Evolutionary conservation across 139 green algal genomes (phyloP).

Genomic region (Zygnema cylindricum): DNA sequence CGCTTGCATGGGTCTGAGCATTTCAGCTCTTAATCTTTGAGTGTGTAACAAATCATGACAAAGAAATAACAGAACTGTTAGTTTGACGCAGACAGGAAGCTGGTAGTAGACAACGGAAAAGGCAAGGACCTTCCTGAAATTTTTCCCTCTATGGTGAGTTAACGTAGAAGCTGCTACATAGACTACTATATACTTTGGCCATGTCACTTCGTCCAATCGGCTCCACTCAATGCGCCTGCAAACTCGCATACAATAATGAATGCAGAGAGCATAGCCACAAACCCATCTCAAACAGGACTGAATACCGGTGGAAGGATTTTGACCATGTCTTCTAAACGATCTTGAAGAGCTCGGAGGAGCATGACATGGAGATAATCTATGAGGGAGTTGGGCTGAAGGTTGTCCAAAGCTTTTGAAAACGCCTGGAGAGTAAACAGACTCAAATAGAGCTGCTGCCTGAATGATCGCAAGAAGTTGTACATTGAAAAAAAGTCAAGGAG

Average conservation of each 20-base stretch:
- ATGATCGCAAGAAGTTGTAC: slow-evolving; percentile 52
- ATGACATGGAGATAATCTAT: slow-evolving; percentile 41
- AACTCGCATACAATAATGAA: too few relatives aligned
- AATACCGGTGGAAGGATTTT: neutral
- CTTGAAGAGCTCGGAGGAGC: slow-evolving; percentile 15
- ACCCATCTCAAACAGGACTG: too few relatives aligned
- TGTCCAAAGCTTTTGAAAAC: slow-evolving; percentile 27
- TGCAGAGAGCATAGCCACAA: too few relatives aligned
- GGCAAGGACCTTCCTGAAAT: neutral
- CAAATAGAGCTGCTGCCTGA: slow-evolving; percentile 49
- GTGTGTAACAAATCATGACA: slow-evolving; percentile 39
- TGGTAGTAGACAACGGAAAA: slow-evolving; percentile 27
- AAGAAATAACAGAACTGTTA: slow-evolving; percentile 46
- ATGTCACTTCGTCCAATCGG: slow-evolving; percentile 53
- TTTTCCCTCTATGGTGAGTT: neutral
- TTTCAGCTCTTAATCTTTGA: neutral
- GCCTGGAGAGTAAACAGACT: slow-evolving; percentile 56
- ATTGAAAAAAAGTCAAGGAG: slow-evolving; percentile 34
- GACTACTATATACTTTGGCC: slow-evolving; percentile 50
- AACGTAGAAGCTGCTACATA: slow-evolving; percentile 35
- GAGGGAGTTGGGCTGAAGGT: slow-evolving; percentile 21
- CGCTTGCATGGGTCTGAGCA: slow-evolving; percentile 1
- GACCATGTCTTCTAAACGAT: neutral
- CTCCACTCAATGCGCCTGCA: slow-evolving; percentile 35
- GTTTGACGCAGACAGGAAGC: slow-evolving; percentile 26